phyloP scores from a whole-genome alignment of 1,284 basidiomycete genomes.

The Lentinula novae-zelandiae region DNA sequence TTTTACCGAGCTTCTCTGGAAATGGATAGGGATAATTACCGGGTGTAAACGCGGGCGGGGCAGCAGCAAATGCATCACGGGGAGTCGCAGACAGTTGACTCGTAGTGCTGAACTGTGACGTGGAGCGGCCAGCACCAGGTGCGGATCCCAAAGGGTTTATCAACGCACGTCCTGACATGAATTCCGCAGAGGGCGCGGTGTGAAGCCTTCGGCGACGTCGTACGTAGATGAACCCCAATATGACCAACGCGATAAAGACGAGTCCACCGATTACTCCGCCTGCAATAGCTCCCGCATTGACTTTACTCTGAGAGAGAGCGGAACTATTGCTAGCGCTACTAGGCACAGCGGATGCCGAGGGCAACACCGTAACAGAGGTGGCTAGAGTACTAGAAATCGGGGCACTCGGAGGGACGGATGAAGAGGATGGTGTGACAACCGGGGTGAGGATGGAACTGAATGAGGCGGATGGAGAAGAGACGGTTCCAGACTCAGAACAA shows the following conservation, averaged over 20 bases:
- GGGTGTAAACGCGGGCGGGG: not conserved
- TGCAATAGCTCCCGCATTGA: slow-evolving; percentile 35
- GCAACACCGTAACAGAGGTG: not conserved
- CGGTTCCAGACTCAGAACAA: too few species aligned
- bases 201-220: slow-evolving; percentile 30
- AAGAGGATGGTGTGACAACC: not conserved
- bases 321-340: not conserved
- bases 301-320: not conserved
- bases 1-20: not conserved
- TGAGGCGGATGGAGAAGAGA: not conserved
- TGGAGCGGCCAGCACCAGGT: not conserved
- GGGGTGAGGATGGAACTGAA: not conserved
- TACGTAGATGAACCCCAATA: slow-evolving; percentile 29
- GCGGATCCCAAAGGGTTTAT: not conserved
- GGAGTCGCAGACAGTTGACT: not conserved
- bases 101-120: not conserved
- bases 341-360: not conserved
- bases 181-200: slow-evolving; percentile 49
- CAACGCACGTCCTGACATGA: slow-evolving; percentile 21
- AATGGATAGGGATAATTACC: slow-evolving; percentile 3
- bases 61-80: not conserved
- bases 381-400: not conserved
- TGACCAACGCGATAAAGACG: slow-evolving; percentile 25
- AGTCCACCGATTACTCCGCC: slow-evolving; percentile 40
- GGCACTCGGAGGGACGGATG: not conserved